These are phyloP conservation scores for Epithemia pelagica DNA, from an alignment of 108 stramenopile genomes.

Conservation along the genomic window DNA sequence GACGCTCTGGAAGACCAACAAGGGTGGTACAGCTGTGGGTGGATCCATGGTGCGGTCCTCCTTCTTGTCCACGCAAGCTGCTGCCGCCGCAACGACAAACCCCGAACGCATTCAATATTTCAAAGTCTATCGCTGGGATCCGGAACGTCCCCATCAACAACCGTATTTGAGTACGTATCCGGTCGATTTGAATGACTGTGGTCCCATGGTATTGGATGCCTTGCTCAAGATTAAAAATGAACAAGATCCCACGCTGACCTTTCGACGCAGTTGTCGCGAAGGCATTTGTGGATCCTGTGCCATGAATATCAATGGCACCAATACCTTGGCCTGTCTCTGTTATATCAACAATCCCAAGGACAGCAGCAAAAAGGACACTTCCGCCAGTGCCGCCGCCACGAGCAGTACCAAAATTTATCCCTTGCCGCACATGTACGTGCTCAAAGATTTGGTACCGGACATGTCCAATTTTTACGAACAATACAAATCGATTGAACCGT, in stretches of 20 bases:
- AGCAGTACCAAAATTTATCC: constrained; percentile 93
- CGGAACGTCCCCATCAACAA: constrained; percentile 79
- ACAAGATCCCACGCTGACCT: constrained; percentile 92
- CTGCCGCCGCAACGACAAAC: constrained; percentile 15
- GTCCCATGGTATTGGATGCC: constrained; percentile 97
- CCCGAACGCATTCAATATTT: constrained; percentile 87
- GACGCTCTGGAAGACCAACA: no score
- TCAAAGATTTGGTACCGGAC: constrained; percentile 98
- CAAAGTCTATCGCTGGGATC: constrained; percentile 98
- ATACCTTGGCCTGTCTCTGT: constrained; percentile 92
- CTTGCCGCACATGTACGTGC: constrained; percentile 97
- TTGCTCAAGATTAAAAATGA: constrained; percentile 97
- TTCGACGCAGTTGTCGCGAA: constrained; percentile 96
- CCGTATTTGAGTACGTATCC: constrained; percentile 83
- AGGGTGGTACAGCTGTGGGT: no score
- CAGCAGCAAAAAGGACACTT: constrained; percentile 20
- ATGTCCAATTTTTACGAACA: constrained; percentile 99
- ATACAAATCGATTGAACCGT: constrained; percentile 95
- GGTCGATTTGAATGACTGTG: constrained; percentile 92
- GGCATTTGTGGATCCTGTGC: constrained; percentile 98
- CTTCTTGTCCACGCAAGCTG: constrained; percentile 45
- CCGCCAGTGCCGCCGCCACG: neutral
- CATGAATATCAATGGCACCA: constrained; percentile 98
- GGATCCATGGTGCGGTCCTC: no score
- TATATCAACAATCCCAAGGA: constrained; percentile 59